Base-by-base conservation (phyloP, 129 eudicot genomes). In the Heracleum sosnowskyi region DNA sequence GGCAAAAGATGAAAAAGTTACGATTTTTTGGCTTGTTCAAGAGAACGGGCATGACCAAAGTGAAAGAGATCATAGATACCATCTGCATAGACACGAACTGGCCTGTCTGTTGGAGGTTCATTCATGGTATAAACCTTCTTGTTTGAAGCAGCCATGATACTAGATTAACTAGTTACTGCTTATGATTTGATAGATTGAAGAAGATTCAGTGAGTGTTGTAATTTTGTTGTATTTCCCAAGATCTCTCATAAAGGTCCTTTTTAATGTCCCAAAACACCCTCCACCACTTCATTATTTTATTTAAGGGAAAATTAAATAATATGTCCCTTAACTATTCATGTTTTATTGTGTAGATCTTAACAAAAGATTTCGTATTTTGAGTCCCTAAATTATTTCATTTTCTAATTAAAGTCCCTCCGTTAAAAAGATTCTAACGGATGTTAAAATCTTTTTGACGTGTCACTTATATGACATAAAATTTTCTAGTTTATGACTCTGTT, bases 41-140 rank as follows among this genome's bases (percentile, higher is more conserved):
- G 82, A 31, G 82, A 79, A 7, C 81, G 85, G 20, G 85, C 85
- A 66, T 82, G 85, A 35, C 85, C 85, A 51, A 77, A 82, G 55
- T 83, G 86, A 16, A 79, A 83, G 45, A 83, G 86, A 64, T 83
- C 86, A 79, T 83, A 83, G 15, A 83, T 83, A 33, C 86, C 86
- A 41, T 83, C 86, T 11, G 86, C 82, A 40, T 83, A 83, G 0
- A 83, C 86, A 28, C 86, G 77, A 64, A 83, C 79, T 4, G 79
- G 85, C 7, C 82, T 75, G 69, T 82, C 82, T 2, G 77, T 69
- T 0, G 81, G 81, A 8, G 76, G 81, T 1, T 79, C 81, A 49
- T 77, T 77, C 80, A 77, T 57, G 31, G n/a, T 63, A 40, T 77
- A 77, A 5, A 47, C 73, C 37, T 35, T 75, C 5, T 66, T 15